These are phyloP conservation scores for Pichia sp. DNA, from an alignment of 1,139 yeast genomes.

Conservation along the genomic window DNA sequence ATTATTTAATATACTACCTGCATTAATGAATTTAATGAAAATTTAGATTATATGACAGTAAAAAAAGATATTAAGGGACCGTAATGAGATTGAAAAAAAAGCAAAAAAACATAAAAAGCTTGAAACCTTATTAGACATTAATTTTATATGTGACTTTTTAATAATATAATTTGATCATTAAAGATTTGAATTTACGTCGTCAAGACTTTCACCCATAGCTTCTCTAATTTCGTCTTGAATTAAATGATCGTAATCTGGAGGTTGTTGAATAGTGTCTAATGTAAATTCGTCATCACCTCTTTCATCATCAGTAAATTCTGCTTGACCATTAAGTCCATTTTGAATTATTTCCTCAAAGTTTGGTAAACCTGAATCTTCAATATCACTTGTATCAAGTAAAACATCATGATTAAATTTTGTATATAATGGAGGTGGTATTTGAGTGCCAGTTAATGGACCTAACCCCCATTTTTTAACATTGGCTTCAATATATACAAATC, in stretches of 20 bases:
- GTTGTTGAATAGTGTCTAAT: conserved; percentile 12
- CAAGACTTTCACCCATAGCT: conserved; percentile 15
- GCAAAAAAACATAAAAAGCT: too few species aligned
- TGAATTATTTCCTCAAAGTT: conserved; percentile 33
- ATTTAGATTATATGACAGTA: too few species aligned
- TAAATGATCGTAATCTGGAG: conserved; percentile 16
- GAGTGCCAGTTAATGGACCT: conserved; percentile 53
- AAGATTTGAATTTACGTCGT: background rate
- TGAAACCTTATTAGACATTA: too few species aligned
- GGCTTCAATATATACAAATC: conserved; percentile 53
- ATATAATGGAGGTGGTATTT: conserved; percentile 61
- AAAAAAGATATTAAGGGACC: too few species aligned
- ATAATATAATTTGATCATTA: background rate
- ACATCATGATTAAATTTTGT: conserved; percentile 50
- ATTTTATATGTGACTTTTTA: too few species aligned
- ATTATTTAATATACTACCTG: too few species aligned
- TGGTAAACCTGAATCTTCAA: conserved; percentile 53
- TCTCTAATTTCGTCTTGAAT: conserved; percentile 16
- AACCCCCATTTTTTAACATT: conserved; percentile 63
- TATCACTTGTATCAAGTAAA: conserved; percentile 47
- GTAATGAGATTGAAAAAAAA: too few species aligned
- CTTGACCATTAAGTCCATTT: conserved; percentile 16
- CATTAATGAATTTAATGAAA: too few species aligned
- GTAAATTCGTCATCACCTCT: conserved; percentile 19
- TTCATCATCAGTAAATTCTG: conserved; percentile 24